Evolutionary conservation across 2,329 filamentous ascomycete species (phyloP), one percentile per base, ranked within the genome.

Genomic region (Erysiphe pulchra): DNA sequence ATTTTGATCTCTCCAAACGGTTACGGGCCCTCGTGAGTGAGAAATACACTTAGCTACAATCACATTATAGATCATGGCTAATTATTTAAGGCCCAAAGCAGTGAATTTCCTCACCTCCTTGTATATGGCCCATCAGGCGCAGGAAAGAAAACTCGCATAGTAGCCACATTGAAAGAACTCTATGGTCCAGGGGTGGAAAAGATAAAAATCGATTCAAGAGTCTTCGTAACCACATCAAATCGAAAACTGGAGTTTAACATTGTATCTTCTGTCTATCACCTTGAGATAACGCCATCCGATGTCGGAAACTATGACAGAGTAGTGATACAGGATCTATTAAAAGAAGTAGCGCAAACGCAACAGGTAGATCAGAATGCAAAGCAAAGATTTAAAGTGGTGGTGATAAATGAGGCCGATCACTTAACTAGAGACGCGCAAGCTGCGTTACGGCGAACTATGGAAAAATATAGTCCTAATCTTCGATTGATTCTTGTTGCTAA

Each of bases 161-260:
- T 94, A 16, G 86, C 90, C 14, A 95, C 87, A 0, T 66, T 98
- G 3, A 92, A 93, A 61, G 87, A 94, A 58, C 71, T 98, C 8
- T 98, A 90, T 61, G 90, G 90, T 0, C 78, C 87, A 0, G 87
- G 90, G 39, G 90, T 93, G n/a, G 92, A 98, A 59, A 95, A 94
- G 70, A 98, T 98, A 70, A 95, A 95, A 66, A 95, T 98, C 63
- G 90, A 98, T 59, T 83, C 85, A 12, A 81, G 90, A 51, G 80
- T 94, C 48, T 98, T 98, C 66, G 86, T 93, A 63, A 95, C 90
- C 1, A 86, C 76, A 18, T 80, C 79, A 58, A 95, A 93, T 62
- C 84, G 90, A 59, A 98, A 98, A 63, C 78, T 98, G 55, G 90
- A 98, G 64, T 98, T 98, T 72, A 98, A 94, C 65, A 92, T 98